Conservation (phyloP, 148 eudicot genomes). For the Salicornia ramosissima region DNA sequence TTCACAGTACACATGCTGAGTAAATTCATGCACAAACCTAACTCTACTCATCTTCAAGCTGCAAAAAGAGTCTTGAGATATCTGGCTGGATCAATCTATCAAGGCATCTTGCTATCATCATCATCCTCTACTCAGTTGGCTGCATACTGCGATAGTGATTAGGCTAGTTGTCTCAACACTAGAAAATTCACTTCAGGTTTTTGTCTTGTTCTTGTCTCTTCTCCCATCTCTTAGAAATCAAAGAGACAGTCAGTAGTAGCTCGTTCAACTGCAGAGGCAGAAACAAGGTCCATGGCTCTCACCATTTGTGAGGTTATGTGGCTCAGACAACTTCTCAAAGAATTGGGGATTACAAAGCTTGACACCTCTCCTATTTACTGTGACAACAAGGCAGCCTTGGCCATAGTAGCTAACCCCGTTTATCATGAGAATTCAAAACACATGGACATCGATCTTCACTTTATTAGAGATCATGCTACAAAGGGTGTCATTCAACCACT, state of each 20-base stretch:
- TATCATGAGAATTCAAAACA: too few species aligned
- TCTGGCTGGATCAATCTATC: neutral
- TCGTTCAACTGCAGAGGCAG: neutral
- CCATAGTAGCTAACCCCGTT: too few species aligned
- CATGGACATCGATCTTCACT: too few species aligned
- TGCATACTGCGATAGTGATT: neutral
- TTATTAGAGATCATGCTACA: too few species aligned
- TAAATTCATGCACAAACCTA: neutral
- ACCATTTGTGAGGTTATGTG: neutral
- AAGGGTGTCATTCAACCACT: too few species aligned
- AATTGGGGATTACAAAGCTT: neutral
- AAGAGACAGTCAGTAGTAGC: neutral
- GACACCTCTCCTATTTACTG: too few species aligned
- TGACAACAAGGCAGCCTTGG: too few species aligned
- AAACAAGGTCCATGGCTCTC: neutral
- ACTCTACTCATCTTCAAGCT: neutral
- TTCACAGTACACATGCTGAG: neutral
- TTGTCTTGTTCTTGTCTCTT: neutral
- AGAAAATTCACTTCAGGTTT: neutral
- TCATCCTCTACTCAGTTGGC: neutral
- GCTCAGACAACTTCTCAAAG: neutral
- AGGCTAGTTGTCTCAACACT: neutral
- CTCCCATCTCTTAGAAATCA: neutral
- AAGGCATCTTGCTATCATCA: neutral
- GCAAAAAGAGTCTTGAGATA: neutral